Evolutionary conservation across 805 yeast species (phyloP), one percentile per base, ranked within the genome.

Genomic region (Sugiyamaella boreocaroliniensis): DNA sequence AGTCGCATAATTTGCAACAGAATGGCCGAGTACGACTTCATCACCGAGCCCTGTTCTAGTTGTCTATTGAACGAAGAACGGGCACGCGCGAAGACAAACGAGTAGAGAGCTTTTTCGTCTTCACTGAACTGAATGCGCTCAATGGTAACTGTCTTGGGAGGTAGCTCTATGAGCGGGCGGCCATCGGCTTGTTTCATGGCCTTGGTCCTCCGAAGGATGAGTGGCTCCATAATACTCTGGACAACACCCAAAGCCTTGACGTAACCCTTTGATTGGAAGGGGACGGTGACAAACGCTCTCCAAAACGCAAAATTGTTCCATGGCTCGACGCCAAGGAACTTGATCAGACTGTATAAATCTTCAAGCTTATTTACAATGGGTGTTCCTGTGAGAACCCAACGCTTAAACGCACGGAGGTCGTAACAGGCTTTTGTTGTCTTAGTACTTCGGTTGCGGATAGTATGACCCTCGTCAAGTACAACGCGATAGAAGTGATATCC

Each of bases 341-440:
- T 80, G 15, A 89, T 79, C 47, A 89, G 68, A 5, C 95, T 83
- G 64, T 79, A 90, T 46, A 92, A 69, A 66, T 92, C 98, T 66
- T 92, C 97, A 9, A 92, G 72, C 56, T 90, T 72, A 66, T 90
- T 90, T 41, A 89, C 85, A 29, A 90, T 86, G 0, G 98, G 97
- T 0, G 98, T 90, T 7, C 98, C 98, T 0, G 97, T 89, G 46
- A 92, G 71, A 2, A 85, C 74, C 98, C 98, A 90, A 55, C 81
- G 80, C 47, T 93, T 73, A 16, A 75, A 71, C 60, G 87, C 81
- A 9, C 69, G 62, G n/a, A 90, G 63, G 19, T 79, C 85, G 67
- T 79, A 80, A 7, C 89, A 76, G 0, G 97, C 85, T 57, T 82
- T 83, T 0, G 97, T 82, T 0, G 96, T 84, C 54, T 83, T 83